Base-by-base conservation (phyloP, 2,329 filamentous ascomycete species). In the Ophiocordyceps polyrhachis-furcata region DNA sequence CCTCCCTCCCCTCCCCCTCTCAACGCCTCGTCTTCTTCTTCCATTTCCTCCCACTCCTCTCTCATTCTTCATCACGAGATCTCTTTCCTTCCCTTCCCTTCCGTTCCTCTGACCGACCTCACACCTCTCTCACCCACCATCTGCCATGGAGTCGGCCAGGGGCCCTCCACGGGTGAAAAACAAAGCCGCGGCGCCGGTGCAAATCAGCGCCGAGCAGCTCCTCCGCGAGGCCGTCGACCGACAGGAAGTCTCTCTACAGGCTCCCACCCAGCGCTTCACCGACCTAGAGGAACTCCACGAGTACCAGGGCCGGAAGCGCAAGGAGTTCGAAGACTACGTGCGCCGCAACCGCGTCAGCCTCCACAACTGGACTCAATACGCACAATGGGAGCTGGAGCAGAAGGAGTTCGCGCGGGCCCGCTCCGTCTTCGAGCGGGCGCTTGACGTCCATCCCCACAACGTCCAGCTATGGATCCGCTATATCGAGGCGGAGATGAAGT, bases 361-460 rank as follows among this genome's bases (percentile, higher is more conserved):
- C 73, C 93, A 93, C 70, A 96, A 96, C 64, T 98, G 91, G 91
- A 86, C 91, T 73, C 83, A 88, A 57, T 98, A 98, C 70, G 89
- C 91, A 46, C 77, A 84, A 54, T 98, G 88, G 85, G 91, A 98
- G 67, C 73, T 96, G 48, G 89, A 98, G 61, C 91, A 98, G 66
- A 96, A 96, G 64, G 91, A 98, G 66, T 95, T 85, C 63, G 79
- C 82, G 45, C 82, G 91, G 45, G 91, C 91, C 28, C 74, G 91
- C 40, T 93, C 83, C 43, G 80, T 98, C 56, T 98, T 96, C 55
- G 91, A 98, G 67, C 77, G 91, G 53, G 89, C 89, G 43, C 72
- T 98, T 53, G 91, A 98, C 61, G 85, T 91, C 37, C 85, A 93
- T 55, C 74, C 85, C 44, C 93, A 89, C 42, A 84, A 83, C 44